These are phyloP conservation scores for Aeschynomene evenia DNA, from an alignment of 306 rosid species.

Conservation along the genomic window DNA sequence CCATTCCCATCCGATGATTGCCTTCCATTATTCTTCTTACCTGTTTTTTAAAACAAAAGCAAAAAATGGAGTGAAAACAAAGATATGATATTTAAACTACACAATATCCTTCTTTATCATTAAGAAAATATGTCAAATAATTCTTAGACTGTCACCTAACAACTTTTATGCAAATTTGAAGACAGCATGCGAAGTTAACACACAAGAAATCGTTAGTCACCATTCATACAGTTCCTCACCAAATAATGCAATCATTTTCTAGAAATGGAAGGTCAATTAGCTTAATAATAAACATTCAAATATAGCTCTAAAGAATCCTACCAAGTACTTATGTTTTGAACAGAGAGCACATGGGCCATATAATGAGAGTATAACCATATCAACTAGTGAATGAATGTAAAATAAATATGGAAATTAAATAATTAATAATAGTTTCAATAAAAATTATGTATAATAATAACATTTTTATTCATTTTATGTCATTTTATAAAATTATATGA, in stretches of 20 bases:
- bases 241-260: conserved; percentile 8
- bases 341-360: neutral
- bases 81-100: conserved; percentile 24
- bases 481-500: too few relatives aligned
- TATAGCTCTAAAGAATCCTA: neutral
- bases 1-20: conserved; percentile 99
- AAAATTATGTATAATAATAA: too few relatives aligned
- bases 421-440: too few relatives aligned
- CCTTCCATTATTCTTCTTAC: conserved; percentile 99
- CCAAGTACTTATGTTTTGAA: conserved; percentile 10
- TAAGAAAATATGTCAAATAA: conserved; percentile 18
- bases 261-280: conserved; percentile 17
- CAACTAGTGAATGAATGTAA: too few relatives aligned
- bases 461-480: too few relatives aligned
- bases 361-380: too few relatives aligned
- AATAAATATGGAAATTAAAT: too few relatives aligned
- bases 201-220: neutral
- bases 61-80: conserved; percentile 8
- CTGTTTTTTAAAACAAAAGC: conserved; percentile 40
- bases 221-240: neutral
- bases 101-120: neutral
- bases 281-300: conserved; percentile 11
- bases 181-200: conserved; percentile 6
- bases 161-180: conserved; percentile 9
- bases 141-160: neutral